Conservation (phyloP, 2,329 filamentous ascomycete species). For the Cordyceps fumosorosea region DNA sequence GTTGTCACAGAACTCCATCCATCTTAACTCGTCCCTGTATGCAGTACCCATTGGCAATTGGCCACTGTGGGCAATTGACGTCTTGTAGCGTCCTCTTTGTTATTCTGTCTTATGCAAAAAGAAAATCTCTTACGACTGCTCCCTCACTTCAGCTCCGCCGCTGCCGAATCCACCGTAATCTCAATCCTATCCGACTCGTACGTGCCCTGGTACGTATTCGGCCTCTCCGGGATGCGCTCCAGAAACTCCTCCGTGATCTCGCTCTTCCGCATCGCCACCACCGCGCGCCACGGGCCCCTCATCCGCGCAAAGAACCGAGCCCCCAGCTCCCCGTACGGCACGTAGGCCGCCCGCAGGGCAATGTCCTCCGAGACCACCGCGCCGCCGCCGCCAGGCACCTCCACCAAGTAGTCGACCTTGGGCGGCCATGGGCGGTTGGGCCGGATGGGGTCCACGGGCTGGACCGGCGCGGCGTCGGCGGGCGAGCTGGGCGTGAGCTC, state of each 20-base stretch:
- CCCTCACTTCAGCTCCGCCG: background rate
- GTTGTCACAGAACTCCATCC: too few species aligned
- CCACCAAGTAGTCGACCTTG: conserved; percentile 25
- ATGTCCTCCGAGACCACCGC: conserved; percentile 25
- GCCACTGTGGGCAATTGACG: background rate
- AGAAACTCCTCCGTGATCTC: conserved; percentile 15
- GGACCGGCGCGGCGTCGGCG: conserved; percentile 21
- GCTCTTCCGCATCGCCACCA: conserved; percentile 24
- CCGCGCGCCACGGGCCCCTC: conserved; percentile 30
- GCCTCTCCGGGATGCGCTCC: background rate
- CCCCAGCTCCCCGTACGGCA: conserved; percentile 28
- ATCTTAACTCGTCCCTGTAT: too few species aligned
- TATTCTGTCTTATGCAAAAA: background rate
- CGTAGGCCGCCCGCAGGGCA: conserved; percentile 24
- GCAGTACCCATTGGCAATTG: too few species aligned
- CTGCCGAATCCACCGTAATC: background rate
- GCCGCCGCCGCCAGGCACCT: conserved; percentile 27
- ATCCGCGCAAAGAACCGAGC: conserved; percentile 24
- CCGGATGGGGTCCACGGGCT: conserved; percentile 23
- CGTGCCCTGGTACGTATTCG: background rate
- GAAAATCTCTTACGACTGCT: background rate
- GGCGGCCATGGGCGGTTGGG: conserved; percentile 31
- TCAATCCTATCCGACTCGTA: background rate
- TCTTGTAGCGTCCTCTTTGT: background rate
- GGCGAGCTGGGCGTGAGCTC: conserved; percentile 25